Base-by-base conservation (phyloP, 2,329 filamentous ascomycete genomes). In the Ustulina deusta region DNA sequence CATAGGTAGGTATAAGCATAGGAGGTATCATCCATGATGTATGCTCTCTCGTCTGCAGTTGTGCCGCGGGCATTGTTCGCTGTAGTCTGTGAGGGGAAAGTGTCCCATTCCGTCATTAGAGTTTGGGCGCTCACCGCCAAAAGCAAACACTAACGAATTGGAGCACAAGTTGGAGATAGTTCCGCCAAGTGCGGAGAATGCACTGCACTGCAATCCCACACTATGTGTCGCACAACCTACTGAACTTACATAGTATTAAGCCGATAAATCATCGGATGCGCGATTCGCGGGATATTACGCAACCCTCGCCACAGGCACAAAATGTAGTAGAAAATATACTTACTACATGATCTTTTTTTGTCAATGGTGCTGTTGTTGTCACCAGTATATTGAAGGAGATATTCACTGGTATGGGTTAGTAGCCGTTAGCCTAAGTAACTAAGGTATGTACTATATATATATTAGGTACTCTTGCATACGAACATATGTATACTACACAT, bases 41-140 rank as follows among this genome's bases (percentile, higher is more conserved):
- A 6, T 9, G 15, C 15, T 46, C 6, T 56, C 4, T 20, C 20
- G 22, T 55, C 22, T 54, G 46, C 36, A 32, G 38, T 49, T 22
- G 34, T 27, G 36, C 40, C n/a, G n/a, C n/a, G n/a, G n/a, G 36
- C 22, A 11, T 51, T 51, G 25, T 51, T 51, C 22, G 27, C 48
- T 51, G 48, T 22, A 7, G 27, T 15, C 17, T 32, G 49, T n/a
- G 49, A 52, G 49, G 29, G 49, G 49, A 20, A n/a, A 52, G 15
- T 32, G 17, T 34, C 25, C 17, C 49, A n/a, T 34, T 32, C 27
- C 44, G 25, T 17, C 55, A 46, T 42, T 51, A 20, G 20, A 52
- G 25, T 20, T 65, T n/a, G 29, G 40, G 32, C 17, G 40, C 56
- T 65, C 63, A 65, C 63, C 63, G 63, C 62, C 11, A 49, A 42